Base-by-base conservation (phyloP, 2,329 filamentous ascomycete genomes). In the Paecilomyces dactylethromorphus region DNA sequence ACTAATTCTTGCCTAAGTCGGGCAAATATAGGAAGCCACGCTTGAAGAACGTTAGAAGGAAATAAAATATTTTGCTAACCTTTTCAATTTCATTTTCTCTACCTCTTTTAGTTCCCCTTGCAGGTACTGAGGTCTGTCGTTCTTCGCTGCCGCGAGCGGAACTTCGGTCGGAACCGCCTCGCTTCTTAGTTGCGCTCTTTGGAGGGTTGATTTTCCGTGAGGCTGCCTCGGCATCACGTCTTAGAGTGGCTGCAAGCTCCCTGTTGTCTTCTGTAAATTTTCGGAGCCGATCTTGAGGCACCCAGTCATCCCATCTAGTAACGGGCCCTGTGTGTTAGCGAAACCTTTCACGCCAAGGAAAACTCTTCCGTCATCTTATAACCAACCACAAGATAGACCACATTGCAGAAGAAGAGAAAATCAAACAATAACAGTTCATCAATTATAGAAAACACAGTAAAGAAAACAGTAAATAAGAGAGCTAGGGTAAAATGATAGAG, bases 191-290 rank as follows among this genome's bases (percentile, higher is more conserved):
- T 15, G 71, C 59, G 33, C 72, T 53, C 61, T 72, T 77, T 59
- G 67, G 70, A 65, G 18, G 61, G 60, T 60, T 68, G 57, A 69
- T 70, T 56, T 69, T 67, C 33, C 74, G 69, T 45, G 70, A 65
- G 8, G 70, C 64, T 54, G 71, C 71, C 66, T 71, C 74, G 56
- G 68, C 73, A 69, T 76, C 78, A 64, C 71, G 72, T 62, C 76
- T 75, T 53, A 81, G 71, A 58, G 77, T 78, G 45, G 74, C 71
- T 22, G 93, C 92, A 39, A 99, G 84, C 71, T 96, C 91, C 71
- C 91, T 90, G 78, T 97, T 97, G 77, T 97, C 94, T 58, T 96
- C 91, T 56, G 88, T 96, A 73, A 93, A 89, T 78, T 97, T 97
- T 71, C 92, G 88, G 61, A 99, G 88, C 65, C 94, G 90, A 74